phyloP scores from a whole-genome alignment of 176 grass and related monocot genomes.

The Carex parvula region DNA sequence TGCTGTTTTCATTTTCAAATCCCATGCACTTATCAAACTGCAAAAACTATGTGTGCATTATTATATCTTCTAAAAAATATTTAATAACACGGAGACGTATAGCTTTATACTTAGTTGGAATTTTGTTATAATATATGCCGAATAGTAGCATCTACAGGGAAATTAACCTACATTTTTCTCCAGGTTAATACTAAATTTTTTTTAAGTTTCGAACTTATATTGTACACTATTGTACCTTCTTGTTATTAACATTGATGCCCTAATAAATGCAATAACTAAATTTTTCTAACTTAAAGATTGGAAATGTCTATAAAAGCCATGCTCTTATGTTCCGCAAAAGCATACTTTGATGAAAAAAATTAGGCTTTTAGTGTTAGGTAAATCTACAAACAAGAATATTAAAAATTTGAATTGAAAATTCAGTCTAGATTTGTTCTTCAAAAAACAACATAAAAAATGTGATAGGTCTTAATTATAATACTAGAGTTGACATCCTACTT shows the following conservation, averaged over 20 bases:
- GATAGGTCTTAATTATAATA: background rate
- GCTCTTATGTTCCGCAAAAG: no score
- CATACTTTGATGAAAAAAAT: background rate
- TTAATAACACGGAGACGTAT: background rate
- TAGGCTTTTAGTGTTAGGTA: background rate
- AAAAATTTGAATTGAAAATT: background rate
- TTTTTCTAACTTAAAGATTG: background rate
- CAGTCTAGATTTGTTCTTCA: background rate
- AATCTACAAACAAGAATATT: background rate
- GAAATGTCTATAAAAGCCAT: no score
- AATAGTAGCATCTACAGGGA: background rate
- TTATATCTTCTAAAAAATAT: background rate
- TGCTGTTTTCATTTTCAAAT: background rate
- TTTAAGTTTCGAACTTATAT: background rate
- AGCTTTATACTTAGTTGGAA: background rate
- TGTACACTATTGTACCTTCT: no score
- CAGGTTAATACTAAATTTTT: background rate
- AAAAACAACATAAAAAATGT: background rate
- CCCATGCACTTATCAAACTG: background rate
- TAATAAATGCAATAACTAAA: background rate
- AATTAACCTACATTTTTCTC: background rate
- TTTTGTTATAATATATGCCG: background rate
- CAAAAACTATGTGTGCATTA: background rate
- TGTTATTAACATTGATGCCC: background rate
- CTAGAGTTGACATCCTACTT: conserved; percentile 2